A percentile compares a stretch with the other conserved stretches of the same genome.
phyloP scores from a whole-genome alignment of 2,329 filamentous ascomycete species.

The Claviceps cyperi region DNA sequence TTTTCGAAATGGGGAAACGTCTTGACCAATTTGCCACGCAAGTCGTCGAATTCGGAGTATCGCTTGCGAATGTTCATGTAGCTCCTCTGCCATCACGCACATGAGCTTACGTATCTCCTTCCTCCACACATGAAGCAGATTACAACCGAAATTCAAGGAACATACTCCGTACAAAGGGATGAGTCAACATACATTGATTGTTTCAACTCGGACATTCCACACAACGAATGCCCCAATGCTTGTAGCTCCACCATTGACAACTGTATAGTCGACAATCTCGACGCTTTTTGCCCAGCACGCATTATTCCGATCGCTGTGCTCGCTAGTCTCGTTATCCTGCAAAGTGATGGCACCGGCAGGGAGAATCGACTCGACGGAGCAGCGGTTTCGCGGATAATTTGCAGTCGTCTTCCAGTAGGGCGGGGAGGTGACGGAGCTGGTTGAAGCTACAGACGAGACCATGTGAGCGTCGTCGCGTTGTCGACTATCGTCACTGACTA shows the following conservation, averaged over 20 bases:
- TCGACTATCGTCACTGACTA: conserved; percentile 6
- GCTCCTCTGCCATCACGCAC: conserved; percentile 30
- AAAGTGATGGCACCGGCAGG: conserved; percentile 42
- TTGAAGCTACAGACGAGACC: conserved; percentile 13
- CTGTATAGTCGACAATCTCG: conserved; percentile 39
- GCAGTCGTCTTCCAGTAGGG: conserved; percentile 28
- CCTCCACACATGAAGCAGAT: too few species aligned
- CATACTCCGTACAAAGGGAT: background rate
- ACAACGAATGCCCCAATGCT: conserved; percentile 82
- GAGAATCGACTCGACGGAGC: conserved; percentile 35
- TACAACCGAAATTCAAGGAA: too few species aligned
- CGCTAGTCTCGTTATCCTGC: conserved; percentile 45
- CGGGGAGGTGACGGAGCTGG: conserved; percentile 22
- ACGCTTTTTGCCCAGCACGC: conserved; percentile 54
- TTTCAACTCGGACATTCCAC: conserved; percentile 83
- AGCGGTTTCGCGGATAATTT: conserved; percentile 25
- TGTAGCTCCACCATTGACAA: conserved; percentile 41
- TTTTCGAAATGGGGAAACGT: conserved; percentile 75
- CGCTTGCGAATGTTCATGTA: conserved; percentile 52
- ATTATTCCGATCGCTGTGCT: conserved; percentile 34
- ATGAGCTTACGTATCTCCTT: background rate
- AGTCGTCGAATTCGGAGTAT: conserved; percentile 87
- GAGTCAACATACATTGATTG: conserved; percentile 51
- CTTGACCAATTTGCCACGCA: conserved; percentile 56
- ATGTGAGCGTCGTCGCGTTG: conserved; percentile 5